Base-by-base conservation (phyloP, 1,284 basidiomycete genomes). In the Phellopilus nigrolimitatus region DNA sequence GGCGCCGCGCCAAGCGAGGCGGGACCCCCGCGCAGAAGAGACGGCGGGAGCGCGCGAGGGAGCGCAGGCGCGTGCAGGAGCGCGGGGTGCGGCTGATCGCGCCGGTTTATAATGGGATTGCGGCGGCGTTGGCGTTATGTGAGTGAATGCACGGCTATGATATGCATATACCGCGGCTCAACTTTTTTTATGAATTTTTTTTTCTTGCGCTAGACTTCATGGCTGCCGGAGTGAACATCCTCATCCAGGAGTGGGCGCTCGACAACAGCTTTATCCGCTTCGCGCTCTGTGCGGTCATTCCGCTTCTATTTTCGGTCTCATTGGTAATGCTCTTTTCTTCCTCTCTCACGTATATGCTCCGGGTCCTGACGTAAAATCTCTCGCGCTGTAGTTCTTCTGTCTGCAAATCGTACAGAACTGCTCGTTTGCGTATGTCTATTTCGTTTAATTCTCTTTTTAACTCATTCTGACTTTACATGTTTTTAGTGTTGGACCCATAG, bases 401-500 rank as follows among this genome's bases (percentile, higher is more conserved):
- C 64, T 81, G 19, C 77, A 81, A 64, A 74, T 87, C 51, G 63
- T 88, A 36, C 75, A 75, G 45, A 82, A 78, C 57, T 58, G 85
- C 53, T 69, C 78, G 4, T 82, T 78, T 66, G 64, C 80, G 68
- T 79, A n/a, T n/a, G n/a, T n/a, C n/a, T n/a, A n/a, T n/a, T n/a
- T n/a, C n/a, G n/a, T n/a, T n/a, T n/a, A n/a, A n/a, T n/a, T n/a
- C n/a, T n/a, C n/a, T n/a, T n/a, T n/a, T n/a, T n/a, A n/a, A n/a
- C n/a, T n/a, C n/a, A n/a, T n/a, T n/a, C n/a, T n/a, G n/a, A n/a
- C n/a, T n/a, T n/a, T n/a, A n/a, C n/a, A n/a, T n/a, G n/a, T n/a
- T n/a, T n/a, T n/a, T n/a, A n/a, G n/a, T n/a, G n/a, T 88, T 55
- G 85, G 84, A 9, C 86, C 86, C 10, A 82, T 89, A 49, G 79